Percentiles rank a stretch among this genome's conserved stretches.
Conservation (phyloP, 2,329 filamentous ascomycete genomes). For the Beauveria asiatica region DNA sequence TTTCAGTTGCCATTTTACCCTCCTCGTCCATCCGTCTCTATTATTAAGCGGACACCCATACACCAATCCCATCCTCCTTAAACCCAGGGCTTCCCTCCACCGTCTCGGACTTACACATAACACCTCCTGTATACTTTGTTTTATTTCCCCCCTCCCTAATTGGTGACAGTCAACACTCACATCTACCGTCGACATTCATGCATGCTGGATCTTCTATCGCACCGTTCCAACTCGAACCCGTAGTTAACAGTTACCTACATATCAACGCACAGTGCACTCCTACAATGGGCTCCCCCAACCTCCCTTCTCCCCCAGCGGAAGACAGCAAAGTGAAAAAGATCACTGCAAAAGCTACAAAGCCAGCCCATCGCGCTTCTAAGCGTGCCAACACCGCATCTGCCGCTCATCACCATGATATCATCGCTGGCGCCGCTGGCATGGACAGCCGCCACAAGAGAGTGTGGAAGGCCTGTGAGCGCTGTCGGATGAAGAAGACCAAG, state of each 20-base stretch:
- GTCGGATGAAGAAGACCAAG: conserved; percentile 64
- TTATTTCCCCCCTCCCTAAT: background rate
- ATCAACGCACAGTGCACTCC: background rate
- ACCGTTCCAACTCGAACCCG: background rate
- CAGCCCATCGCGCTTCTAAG: conserved; percentile 43
- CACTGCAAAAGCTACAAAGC: conserved; percentile 36
- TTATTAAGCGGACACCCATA: conserved; percentile 11
- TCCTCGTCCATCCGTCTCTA: background rate
- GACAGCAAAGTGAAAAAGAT: conserved; percentile 34
- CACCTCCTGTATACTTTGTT: background rate
- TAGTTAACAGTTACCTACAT: background rate
- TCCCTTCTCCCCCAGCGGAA: conserved; percentile 46
- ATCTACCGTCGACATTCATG: background rate
- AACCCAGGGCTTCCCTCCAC: conserved; percentile 5
- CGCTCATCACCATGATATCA: conserved; percentile 29
- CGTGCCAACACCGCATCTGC: conserved; percentile 32
- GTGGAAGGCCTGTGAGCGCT: conserved; percentile 59
- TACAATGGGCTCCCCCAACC: conserved; percentile 38
- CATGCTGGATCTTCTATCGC: background rate
- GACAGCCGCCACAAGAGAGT: conserved; percentile 55
- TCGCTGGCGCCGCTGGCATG: conserved; percentile 26
- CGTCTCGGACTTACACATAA: conserved; percentile 5
- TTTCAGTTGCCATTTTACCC: background rate
- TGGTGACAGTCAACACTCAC: background rate
- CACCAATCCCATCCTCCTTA: background rate